These are phyloP conservation scores for Trametes cubensis DNA, from an alignment of 768 basidiomycete genomes.

Conservation along the genomic window DNA sequence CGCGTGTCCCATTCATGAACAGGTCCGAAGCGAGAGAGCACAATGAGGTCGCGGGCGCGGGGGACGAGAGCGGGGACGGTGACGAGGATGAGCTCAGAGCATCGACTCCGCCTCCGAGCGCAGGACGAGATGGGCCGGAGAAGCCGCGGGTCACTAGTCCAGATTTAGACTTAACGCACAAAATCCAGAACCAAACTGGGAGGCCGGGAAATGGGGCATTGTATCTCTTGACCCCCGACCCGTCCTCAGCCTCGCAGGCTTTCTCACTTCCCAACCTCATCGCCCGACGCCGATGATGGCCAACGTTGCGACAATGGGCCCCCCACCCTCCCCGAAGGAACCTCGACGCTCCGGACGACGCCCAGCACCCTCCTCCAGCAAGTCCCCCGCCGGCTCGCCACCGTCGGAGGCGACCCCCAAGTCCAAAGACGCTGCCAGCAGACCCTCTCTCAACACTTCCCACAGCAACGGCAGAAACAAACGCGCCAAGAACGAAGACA, in stretches of 20 bases:
- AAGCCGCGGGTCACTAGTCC: constrained; percentile 5
- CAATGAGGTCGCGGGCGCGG: background rate
- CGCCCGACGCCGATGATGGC: constrained; percentile 46
- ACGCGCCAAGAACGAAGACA: constrained; percentile 73
- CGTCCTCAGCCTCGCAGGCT: constrained; percentile 17
- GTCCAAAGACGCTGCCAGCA: constrained; percentile 31
- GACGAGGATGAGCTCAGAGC: constrained; percentile 7
- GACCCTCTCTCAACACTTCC: constrained; percentile 31
- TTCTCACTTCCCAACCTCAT: constrained; percentile 23
- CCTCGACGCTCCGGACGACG: constrained; percentile 78
- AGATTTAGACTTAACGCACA: constrained; percentile 13
- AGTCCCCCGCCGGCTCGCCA: constrained; percentile 70
- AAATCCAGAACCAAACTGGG: constrained; percentile 16
- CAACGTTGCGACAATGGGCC: constrained; percentile 72
- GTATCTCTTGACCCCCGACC: constrained; percentile 24
- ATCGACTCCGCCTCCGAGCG: too few relatives aligned
- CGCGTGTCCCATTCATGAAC: constrained; percentile 34
- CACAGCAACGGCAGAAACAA: constrained; percentile 46
- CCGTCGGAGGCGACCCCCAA: constrained; percentile 46
- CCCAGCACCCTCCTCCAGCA: constrained; percentile 67
- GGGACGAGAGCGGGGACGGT: constrained; percentile 1
- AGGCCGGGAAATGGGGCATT: constrained; percentile 26
- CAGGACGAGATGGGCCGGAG: background rate
- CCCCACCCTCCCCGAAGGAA: constrained; percentile 75
- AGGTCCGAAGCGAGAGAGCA: constrained; percentile 1